phyloP scores from a whole-genome alignment of 495 filamentous ascomycete species.

The Daldinia caldariorum region DNA sequence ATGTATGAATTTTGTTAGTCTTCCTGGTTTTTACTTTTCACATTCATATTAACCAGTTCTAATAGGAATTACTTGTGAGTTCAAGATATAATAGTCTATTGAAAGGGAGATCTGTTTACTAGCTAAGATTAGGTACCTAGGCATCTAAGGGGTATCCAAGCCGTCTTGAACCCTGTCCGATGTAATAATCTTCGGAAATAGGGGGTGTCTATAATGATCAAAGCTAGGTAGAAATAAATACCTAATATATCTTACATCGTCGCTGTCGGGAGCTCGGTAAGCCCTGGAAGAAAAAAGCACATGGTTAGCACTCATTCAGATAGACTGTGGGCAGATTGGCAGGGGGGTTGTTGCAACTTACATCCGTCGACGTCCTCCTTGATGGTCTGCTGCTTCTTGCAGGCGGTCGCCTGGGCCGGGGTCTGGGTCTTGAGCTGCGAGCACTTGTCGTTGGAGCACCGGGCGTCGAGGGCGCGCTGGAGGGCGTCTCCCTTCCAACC shows the following conservation, averaged over 20 bases:
- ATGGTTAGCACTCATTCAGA: slow-evolving; percentile 18
- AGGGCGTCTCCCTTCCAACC: slow-evolving; percentile 57
- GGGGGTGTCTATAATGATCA: slow-evolving; percentile 20
- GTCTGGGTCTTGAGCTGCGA: slow-evolving; percentile 49
- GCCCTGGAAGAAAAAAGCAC: slow-evolving; percentile 21
- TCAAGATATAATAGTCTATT: slow-evolving; percentile 4
- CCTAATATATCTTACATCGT: slow-evolving; percentile 40
- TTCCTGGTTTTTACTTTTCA: not conserved
- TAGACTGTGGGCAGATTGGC: not conserved
- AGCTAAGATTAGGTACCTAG: slow-evolving; percentile 21
- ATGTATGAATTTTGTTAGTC: not conserved
- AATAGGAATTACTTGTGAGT: not conserved
- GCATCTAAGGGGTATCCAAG: slow-evolving; percentile 23
- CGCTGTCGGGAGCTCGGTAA: slow-evolving; percentile 32
- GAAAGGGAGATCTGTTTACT: slow-evolving; percentile 15
- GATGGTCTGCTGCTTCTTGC: slow-evolving; percentile 51
- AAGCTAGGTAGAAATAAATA: slow-evolving; percentile 13
- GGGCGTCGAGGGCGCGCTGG: slow-evolving; percentile 53
- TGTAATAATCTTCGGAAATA: not conserved
- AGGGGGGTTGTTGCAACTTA: slow-evolving; percentile 36
- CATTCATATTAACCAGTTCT: slow-evolving; percentile 3
- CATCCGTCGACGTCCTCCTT: slow-evolving; percentile 54
- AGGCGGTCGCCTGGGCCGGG: slow-evolving; percentile 51
- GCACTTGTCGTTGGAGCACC: slow-evolving; percentile 48
- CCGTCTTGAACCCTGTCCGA: slow-evolving; percentile 15